A percentile compares a stretch with the other conserved stretches of the same genome.
Conservation (phyloP, 495 filamentous ascomycete genomes). For the Astrothelium macrocarpum region DNA sequence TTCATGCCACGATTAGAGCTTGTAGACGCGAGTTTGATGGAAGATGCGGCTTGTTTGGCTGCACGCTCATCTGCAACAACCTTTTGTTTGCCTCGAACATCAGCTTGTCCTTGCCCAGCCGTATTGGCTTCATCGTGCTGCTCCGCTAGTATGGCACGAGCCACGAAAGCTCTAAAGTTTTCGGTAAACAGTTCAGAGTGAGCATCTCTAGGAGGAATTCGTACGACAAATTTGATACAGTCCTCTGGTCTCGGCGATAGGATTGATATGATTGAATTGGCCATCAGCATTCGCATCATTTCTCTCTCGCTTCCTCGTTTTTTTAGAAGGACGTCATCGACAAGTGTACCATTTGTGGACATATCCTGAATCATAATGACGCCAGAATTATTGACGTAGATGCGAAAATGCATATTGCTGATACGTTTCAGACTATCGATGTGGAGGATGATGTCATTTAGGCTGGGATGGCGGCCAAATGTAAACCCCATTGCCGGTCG, state of each 20-base stretch:
- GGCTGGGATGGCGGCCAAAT: slow-evolving; percentile 66
- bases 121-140: slow-evolving; percentile 2
- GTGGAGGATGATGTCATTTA: slow-evolving; percentile 59
- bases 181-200: slow-evolving; percentile 47
- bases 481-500: slow-evolving; percentile 59
- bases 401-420: slow-evolving; percentile 87
- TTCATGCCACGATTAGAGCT: slow-evolving; percentile 46
- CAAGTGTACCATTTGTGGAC: slow-evolving; percentile 86
- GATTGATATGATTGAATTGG: slow-evolving; percentile 64
- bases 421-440: slow-evolving; percentile 51
- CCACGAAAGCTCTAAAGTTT: slow-evolving; percentile 48
- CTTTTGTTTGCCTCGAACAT: neutral
- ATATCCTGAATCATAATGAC: slow-evolving; percentile 84
- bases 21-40: slow-evolving; percentile 29
- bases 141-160: slow-evolving; percentile 17
- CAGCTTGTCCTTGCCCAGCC: neutral
- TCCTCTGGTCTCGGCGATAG: slow-evolving; percentile 39
- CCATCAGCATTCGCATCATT: slow-evolving; percentile 53
- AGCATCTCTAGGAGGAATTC: slow-evolving; percentile 64
- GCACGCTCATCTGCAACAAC: neutral
- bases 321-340: slow-evolving; percentile 55
- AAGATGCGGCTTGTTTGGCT: slow-evolving; percentile 11
- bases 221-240: slow-evolving; percentile 65
- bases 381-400: slow-evolving; percentile 68
- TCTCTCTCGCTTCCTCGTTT: slow-evolving; percentile 25